phyloP scores from a whole-genome alignment of 331 rosid species.

The Rhamnella rubrinervis region DNA sequence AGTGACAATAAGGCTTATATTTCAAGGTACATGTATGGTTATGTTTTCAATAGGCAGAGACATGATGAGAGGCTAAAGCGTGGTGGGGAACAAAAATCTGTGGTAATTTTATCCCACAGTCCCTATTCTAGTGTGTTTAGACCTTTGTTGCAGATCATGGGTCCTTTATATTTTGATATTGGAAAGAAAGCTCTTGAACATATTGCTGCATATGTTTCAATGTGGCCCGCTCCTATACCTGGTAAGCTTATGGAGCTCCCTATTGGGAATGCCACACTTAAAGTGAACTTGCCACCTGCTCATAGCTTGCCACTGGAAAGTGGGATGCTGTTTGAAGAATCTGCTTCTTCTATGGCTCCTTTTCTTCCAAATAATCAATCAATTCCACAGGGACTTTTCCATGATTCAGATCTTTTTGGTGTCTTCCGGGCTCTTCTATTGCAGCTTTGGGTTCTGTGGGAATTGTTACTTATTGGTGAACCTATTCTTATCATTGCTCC shows the following conservation, averaged over 20 bases:
- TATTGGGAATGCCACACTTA: constrained; percentile 79
- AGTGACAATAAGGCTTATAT: constrained; percentile 21
- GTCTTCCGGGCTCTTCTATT: constrained; percentile 70
- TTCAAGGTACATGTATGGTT: constrained; percentile 79
- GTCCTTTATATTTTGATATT: constrained; percentile 82
- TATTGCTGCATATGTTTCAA: constrained; percentile 82
- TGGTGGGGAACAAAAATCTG: constrained; percentile 98
- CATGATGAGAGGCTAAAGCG: constrained; percentile 92
- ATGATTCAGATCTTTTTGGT: constrained; percentile 87
- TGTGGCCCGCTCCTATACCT: constrained; percentile 80
- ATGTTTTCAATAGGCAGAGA: constrained; percentile 89
- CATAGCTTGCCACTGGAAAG: constrained; percentile 66
- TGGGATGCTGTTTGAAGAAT: constrained; percentile 57
- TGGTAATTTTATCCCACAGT: constrained; percentile 66
- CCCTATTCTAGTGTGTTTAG: constrained; percentile 84
- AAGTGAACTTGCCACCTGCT: constrained; percentile 89
- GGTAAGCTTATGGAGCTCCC: constrained; percentile 93
- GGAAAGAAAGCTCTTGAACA: constrained; percentile 92
- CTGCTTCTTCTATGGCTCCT: constrained; percentile 73
- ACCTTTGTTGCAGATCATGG: constrained; percentile 89
- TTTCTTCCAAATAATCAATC: constrained; percentile 71
- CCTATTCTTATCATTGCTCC: constrained; percentile 90
- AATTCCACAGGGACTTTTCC: constrained; percentile 82
- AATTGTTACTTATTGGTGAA: constrained; percentile 80
- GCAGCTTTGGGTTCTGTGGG: constrained; percentile 98